These are phyloP conservation scores for Amanita pseudoporphyria DNA, from an alignment of 768 basidiomycete genomes.

Conservation along the genomic window DNA sequence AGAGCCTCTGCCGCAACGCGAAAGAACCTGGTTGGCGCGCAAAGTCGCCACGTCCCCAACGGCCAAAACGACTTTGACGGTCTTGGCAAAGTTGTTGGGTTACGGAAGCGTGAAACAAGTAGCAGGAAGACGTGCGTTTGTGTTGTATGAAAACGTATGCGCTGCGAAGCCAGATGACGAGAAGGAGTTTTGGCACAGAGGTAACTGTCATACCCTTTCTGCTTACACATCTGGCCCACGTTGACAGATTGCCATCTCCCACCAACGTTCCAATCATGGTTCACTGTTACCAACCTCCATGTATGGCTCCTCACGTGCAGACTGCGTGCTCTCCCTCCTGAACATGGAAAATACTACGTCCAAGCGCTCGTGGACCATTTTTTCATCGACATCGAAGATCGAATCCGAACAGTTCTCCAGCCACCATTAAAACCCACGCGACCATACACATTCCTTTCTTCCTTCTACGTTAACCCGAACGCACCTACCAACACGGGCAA, in stretches of 20 bases:
- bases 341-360: slow-evolving; percentile 57
- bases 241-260: slow-evolving; percentile 79
- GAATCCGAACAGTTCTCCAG: slow-evolving; percentile 73
- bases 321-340: slow-evolving; percentile 68
- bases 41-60: slow-evolving; percentile 40
- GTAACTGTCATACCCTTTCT: slow-evolving; percentile 22
- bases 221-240: slow-evolving; percentile 3
- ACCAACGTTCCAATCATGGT: slow-evolving; percentile 95
- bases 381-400: slow-evolving; percentile 89
- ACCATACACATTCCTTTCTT: slow-evolving; percentile 37
- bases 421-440: slow-evolving; percentile 31
- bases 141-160: slow-evolving; percentile 49
- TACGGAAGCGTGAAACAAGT: slow-evolving; percentile 54
- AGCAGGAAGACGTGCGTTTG: slow-evolving; percentile 48
- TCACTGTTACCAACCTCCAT: slow-evolving; percentile 87
- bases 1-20: background rate
- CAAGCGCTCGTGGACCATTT: slow-evolving; percentile 90
- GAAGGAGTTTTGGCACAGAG: slow-evolving; percentile 51
- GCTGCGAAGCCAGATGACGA: slow-evolving; percentile 50
- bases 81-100: slow-evolving; percentile 41
- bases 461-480: slow-evolving; percentile 41
- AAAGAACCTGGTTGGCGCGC: slow-evolving; percentile 46
- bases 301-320: slow-evolving; percentile 87
- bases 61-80: slow-evolving; percentile 35
- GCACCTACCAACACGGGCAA: no score